Evolutionary conservation across 2,329 filamentous ascomycete genomes (phyloP).

Genomic region (Malbranchea zuffiana): DNA sequence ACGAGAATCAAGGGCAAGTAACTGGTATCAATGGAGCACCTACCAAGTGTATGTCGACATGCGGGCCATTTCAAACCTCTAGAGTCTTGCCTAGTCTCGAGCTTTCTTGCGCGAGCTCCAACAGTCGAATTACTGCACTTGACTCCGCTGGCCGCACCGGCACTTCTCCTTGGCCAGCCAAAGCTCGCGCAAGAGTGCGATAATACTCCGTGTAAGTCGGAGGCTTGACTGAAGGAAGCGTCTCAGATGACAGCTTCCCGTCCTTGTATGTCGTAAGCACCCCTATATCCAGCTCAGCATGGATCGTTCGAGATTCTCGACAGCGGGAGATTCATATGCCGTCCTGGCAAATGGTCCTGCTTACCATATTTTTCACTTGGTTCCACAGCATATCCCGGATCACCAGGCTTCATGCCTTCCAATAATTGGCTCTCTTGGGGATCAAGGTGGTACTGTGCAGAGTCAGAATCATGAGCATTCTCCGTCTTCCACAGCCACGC

Average conservation of each 20-base stretch:
- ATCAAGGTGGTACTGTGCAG: slow-evolving; percentile 48
- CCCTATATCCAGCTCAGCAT: slow-evolving; percentile 16
- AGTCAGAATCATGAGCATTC: not conserved
- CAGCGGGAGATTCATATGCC: not conserved
- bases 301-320: not conserved
- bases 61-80: slow-evolving; percentile 21
- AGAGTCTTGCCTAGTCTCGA: slow-evolving; percentile 42
- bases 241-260: slow-evolving; percentile 41
- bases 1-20: no score
- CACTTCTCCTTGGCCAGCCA: slow-evolving; percentile 42
- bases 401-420: slow-evolving; percentile 50
- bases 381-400: slow-evolving; percentile 56
- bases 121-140: slow-evolving; percentile 44
- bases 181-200: slow-evolving; percentile 41
- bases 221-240: slow-evolving; percentile 50
- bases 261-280: slow-evolving; percentile 46
- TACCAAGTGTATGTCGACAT: slow-evolving; percentile 2
- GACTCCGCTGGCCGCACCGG: slow-evolving; percentile 46
- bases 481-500: not conserved
- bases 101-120: slow-evolving; percentile 47
- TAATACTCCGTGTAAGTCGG: slow-evolving; percentile 63
- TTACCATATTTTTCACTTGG: slow-evolving; percentile 46
- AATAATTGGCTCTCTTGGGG: slow-evolving; percentile 65
- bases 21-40: no score
- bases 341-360: not conserved